These are phyloP conservation scores for Exophiala viscosa DNA, from an alignment of 2,329 filamentous ascomycete genomes.

Conservation along the genomic window DNA sequence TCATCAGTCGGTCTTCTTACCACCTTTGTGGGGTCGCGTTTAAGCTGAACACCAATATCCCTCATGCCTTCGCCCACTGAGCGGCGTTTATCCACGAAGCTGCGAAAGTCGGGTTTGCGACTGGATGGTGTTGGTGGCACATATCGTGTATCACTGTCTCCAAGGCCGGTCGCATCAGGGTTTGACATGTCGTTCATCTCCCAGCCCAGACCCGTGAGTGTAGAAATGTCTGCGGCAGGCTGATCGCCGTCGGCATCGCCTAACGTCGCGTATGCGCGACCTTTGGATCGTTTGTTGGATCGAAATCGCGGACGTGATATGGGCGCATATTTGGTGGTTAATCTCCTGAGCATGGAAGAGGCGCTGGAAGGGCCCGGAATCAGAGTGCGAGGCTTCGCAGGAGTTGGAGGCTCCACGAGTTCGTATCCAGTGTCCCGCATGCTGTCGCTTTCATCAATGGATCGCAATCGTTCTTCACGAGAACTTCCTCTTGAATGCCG, in stretches of 20 bases:
- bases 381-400: slow-evolving; percentile 9
- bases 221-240: slow-evolving; percentile 22
- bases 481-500: slow-evolving; percentile 19
- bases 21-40: slow-evolving; percentile 21
- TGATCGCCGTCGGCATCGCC: slow-evolving; percentile 19
- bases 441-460: slow-evolving; percentile 15
- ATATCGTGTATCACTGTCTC: slow-evolving; percentile 21
- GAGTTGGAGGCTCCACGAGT: slow-evolving; percentile 13
- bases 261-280: slow-evolving; percentile 24
- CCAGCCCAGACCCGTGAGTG: slow-evolving; percentile 27
- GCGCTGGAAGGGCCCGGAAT: slow-evolving; percentile 12
- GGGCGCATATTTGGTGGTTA: slow-evolving; percentile 23
- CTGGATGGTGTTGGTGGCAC: background rate
- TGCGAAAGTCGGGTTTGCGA: slow-evolving; percentile 21
- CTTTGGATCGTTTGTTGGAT: slow-evolving; percentile 18
- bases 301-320: slow-evolving; percentile 15
- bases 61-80: slow-evolving; percentile 28
- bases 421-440: slow-evolving; percentile 10
- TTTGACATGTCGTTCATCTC: slow-evolving; percentile 27
- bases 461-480: slow-evolving; percentile 13
- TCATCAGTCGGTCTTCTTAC: slow-evolving; percentile 7
- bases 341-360: slow-evolving; percentile 22
- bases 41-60: slow-evolving; percentile 25
- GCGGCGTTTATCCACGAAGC: slow-evolving; percentile 21
- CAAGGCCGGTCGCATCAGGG: background rate